These are phyloP conservation scores for Suillus variegatus DNA, from an alignment of 768 basidiomycete species.

Conservation along the genomic window DNA sequence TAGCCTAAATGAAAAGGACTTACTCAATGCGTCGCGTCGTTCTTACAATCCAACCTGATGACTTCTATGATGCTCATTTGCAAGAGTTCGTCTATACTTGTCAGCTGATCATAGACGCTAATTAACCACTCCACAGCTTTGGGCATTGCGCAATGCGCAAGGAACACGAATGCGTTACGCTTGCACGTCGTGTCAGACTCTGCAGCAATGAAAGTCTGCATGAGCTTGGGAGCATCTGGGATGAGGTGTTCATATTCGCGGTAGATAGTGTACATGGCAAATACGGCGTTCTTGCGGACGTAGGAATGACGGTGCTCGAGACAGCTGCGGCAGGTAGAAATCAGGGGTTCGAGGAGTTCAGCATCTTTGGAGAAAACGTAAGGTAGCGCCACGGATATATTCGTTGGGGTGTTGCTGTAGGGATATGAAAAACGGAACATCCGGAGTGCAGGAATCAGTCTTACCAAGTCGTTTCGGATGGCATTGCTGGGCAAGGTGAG, in stretches of 20 bases:
- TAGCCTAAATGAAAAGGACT: constrained; percentile 28
- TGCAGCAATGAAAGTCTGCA: background rate
- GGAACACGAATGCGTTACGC: background rate
- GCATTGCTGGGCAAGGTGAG: constrained; percentile 62
- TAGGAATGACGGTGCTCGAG: too few species aligned
- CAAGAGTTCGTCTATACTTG: constrained; percentile 83
- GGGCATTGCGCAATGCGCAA: constrained; percentile 64
- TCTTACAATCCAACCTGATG: constrained; percentile 65
- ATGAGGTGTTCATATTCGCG: too few species aligned
- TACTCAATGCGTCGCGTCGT: constrained; percentile 42
- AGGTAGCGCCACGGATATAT: background rate
- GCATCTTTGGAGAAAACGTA: constrained; percentile 29
- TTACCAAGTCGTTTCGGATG: background rate
- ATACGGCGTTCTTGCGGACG: too few species aligned
- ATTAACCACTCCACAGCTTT: constrained; percentile 93
- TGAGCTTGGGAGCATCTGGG: background rate
- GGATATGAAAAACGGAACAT: background rate
- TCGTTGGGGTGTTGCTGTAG: background rate
- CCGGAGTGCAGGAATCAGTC: background rate
- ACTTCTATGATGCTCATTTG: constrained; percentile 97
- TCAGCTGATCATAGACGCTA: constrained; percentile 81
- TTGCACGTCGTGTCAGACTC: background rate
- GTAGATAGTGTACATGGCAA: too few species aligned
- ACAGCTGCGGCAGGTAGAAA: background rate
- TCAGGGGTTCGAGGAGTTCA: constrained; percentile 73